Conservation (phyloP, 2,329 filamentous ascomycete species). For the Atkinsonella texensis region DNA sequence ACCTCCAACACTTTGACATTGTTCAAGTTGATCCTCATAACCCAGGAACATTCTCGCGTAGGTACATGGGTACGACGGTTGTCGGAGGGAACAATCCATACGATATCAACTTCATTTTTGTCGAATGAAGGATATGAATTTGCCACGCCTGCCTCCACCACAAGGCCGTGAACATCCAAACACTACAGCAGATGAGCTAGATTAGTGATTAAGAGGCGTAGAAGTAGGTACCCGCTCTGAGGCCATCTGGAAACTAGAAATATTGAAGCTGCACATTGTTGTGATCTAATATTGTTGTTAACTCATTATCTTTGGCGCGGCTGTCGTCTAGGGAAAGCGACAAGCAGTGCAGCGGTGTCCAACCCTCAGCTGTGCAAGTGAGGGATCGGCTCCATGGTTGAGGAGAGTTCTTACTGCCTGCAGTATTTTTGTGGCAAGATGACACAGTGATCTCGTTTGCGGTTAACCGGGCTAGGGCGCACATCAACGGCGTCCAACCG, state of each 20-base stretch:
- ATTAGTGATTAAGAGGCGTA: too few species aligned
- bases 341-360: slow-evolving; percentile 15
- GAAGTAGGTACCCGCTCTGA: too few species aligned
- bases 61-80: too few species aligned
- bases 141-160: too few species aligned
- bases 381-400: slow-evolving; percentile 11
- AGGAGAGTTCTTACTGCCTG: slow-evolving; percentile 12
- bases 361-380: slow-evolving; percentile 13
- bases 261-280: too few species aligned
- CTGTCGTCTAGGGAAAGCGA: slow-evolving; percentile 5
- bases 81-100: too few species aligned
- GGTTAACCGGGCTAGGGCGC: slow-evolving; percentile 11
- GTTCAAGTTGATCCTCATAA: too few species aligned
- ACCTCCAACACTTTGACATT: slow-evolving; percentile 6
- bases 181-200: too few species aligned
- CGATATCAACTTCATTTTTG: background rate
- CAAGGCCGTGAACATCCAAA: too few species aligned
- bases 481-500: slow-evolving; percentile 20
- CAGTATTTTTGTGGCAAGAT: slow-evolving; percentile 2
- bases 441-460: background rate
- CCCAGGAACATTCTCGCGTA: too few species aligned
- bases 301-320: background rate
- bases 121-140: background rate
- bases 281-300: slow-evolving; percentile 4
- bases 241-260: too few species aligned